These are phyloP conservation scores for Spergularia marina DNA, from an alignment of 148 eudicot genomes.

Conservation along the genomic window DNA sequence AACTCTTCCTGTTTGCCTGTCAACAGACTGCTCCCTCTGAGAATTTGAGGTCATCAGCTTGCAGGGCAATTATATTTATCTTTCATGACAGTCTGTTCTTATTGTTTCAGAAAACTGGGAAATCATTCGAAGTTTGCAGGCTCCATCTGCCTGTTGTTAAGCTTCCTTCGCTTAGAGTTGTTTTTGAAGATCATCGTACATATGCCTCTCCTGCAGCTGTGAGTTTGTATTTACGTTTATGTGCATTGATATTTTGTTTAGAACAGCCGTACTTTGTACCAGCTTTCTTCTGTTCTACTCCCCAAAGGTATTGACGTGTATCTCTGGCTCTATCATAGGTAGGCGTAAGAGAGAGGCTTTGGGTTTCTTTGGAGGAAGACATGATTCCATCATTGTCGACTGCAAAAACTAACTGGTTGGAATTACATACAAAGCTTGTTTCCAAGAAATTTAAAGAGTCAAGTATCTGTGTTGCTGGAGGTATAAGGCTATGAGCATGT, in stretches of 20 bases:
- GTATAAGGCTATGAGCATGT: constrained; percentile 44
- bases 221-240: constrained; percentile 38
- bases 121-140: constrained; percentile 68
- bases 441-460: constrained; percentile 58
- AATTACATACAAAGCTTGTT: constrained; percentile 61
- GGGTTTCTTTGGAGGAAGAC: constrained; percentile 89
- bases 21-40: background rate
- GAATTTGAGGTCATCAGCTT: background rate
- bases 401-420: constrained; percentile 83
- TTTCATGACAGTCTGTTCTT: constrained; percentile 14
- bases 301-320: constrained; percentile 5
- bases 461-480: constrained; percentile 90
- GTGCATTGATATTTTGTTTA: constrained; percentile 13
- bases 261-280: background rate
- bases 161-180: constrained; percentile 64
- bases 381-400: constrained; percentile 61
- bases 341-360: constrained; percentile 61
- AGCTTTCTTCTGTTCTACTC: background rate
- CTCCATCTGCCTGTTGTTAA: constrained; percentile 86
- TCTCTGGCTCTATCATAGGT: constrained; percentile 38
- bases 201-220: constrained; percentile 88
- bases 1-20: constrained; percentile 3
- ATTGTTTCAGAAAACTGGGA: constrained; percentile 71
- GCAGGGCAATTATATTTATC: background rate
- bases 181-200: constrained; percentile 95